A percentile compares a stretch with the other conserved stretches of the same genome.
Evolutionary conservation across 805 yeast species (phyloP).

Genomic region (Nakazawaea siamensis): DNA sequence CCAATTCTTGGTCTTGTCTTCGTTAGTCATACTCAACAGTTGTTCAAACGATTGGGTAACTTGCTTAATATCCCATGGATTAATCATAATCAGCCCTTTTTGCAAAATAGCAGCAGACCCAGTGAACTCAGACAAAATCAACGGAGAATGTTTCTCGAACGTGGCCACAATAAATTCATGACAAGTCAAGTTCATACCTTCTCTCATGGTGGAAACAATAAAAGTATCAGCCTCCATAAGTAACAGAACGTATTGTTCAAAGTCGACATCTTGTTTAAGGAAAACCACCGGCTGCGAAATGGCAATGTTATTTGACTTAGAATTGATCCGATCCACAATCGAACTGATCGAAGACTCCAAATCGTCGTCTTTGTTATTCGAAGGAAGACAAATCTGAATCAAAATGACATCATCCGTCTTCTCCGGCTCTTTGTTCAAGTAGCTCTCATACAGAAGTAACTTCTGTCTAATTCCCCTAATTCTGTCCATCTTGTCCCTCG

Average conservation of each 20-base stretch:
- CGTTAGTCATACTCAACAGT: slow-evolving; percentile 57
- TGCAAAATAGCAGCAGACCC: slow-evolving; percentile 81
- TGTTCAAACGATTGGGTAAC: slow-evolving; percentile 54
- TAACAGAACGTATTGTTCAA: slow-evolving; percentile 82
- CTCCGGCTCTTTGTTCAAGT: slow-evolving; percentile 64
- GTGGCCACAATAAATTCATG: slow-evolving; percentile 87
- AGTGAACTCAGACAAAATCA: slow-evolving; percentile 85
- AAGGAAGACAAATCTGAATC: slow-evolving; percentile 74
- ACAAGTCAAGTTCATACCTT: slow-evolving; percentile 94
- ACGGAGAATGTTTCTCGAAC: slow-evolving; percentile 62
- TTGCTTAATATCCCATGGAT: slow-evolving; percentile 81
- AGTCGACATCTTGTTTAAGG: slow-evolving; percentile 81
- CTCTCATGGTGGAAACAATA: slow-evolving; percentile 85
- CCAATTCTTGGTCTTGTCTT: slow-evolving; percentile 62
- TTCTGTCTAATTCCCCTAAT: slow-evolving; percentile 87
- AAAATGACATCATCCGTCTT: slow-evolving; percentile 62
- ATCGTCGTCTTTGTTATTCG: slow-evolving; percentile 35
- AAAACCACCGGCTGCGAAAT: slow-evolving; percentile 73
- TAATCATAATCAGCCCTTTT: slow-evolving; percentile 66
- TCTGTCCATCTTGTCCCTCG: slow-evolving; percentile 82
- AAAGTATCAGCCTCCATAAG: slow-evolving; percentile 81
- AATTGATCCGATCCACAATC: slow-evolving; percentile 80
- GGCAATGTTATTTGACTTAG: slow-evolving; percentile 65
- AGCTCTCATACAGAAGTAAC: slow-evolving; percentile 76
- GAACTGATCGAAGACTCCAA: slow-evolving; percentile 67